Conservation (phyloP, 257 asterid genomes). For the Solanum pennellii region DNA sequence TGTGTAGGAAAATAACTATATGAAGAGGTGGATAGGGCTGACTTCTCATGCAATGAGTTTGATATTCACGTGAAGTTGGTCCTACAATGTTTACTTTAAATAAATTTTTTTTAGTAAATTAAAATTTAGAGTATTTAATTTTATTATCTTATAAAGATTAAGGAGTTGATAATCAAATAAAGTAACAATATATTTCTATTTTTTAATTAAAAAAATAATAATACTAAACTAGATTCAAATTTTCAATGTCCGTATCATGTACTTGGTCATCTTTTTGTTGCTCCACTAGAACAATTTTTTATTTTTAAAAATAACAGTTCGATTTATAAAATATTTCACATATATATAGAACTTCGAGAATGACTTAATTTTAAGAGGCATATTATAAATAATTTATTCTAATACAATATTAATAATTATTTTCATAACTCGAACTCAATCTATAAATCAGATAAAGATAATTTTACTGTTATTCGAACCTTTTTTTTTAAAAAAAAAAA, state of each 20-base stretch:
- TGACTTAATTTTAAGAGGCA: fast-evolving
- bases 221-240: conserved; percentile 10
- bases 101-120: conserved; percentile 8
- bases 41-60: conserved; percentile 47
- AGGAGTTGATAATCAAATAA: conserved; percentile 10
- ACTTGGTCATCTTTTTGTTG: conserved; percentile 26
- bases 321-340: neutral
- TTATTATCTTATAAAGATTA: conserved; percentile 20
- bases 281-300: neutral
- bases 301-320: neutral
- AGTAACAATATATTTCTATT: conserved; percentile 16
- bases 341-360: fast-evolving
- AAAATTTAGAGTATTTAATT: conserved; percentile 29
- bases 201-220: conserved; percentile 7
- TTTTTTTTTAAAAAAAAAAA: too few relatives aligned
- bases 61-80: conserved; percentile 79
- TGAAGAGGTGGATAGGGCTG: conserved; percentile 25
- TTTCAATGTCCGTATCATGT: conserved; percentile 33
- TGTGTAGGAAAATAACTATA: conserved; percentile 8
- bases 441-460: neutral
- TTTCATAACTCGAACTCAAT: fast-evolving
- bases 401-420: too few relatives aligned
- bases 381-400: too few relatives aligned
- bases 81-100: conserved; percentile 37
- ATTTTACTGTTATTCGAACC: fast-evolving